Evolutionary conservation across 164 flowering plant species (phyloP), one percentile per base, ranked within the genome.

Genomic region (Cinnamomum chago): DNA sequence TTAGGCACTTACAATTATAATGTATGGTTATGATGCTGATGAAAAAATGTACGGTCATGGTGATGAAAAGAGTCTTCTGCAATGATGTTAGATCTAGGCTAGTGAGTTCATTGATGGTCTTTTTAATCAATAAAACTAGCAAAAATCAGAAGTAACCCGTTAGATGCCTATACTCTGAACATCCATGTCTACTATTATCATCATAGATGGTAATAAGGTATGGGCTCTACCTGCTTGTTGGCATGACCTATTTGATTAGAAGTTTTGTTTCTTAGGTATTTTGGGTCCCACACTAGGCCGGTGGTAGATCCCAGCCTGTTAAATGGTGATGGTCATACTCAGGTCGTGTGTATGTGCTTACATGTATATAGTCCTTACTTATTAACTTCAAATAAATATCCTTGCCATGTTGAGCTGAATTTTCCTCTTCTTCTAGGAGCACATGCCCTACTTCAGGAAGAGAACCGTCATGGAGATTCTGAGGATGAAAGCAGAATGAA

Each of bases 401-500:
- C 2, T 52, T 71, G 17, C 25, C n/a, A 3, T 35, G 27, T 60
- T 52, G 40, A 55, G 65, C 27, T 72, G n/a, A 40, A 20, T 18
- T 6, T 62, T 9, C 22, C 5, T 9, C 30, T 30, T 22, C 23
- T 20, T 82, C 66, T 55, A 95, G 99, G 90, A 85, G 20, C 82
- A 95, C 79, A 95, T 95, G 98, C 95, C 97, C 22, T 95, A 92
- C 79, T 95, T 95, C 71, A 84, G 99, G 71, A 28, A 28, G 75
- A 90, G 97, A 78, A 95, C 98, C 5, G 95, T 86, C 17, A 92
- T 87, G 77, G 98, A 95, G 84, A 92, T 95, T 73, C 76, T 93
- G 68, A 85, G 79, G 74, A 76, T 93, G 83, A 87, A 77, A 89
- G 99, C 99, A 60, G 92, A 93, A 22, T 67, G 71, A 73, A 0